Evolutionary conservation across 225 moss, liverwort and hornwort species (phyloP), one percentile per base, ranked within the genome.

Genomic region (Sphagnum contortum): DNA sequence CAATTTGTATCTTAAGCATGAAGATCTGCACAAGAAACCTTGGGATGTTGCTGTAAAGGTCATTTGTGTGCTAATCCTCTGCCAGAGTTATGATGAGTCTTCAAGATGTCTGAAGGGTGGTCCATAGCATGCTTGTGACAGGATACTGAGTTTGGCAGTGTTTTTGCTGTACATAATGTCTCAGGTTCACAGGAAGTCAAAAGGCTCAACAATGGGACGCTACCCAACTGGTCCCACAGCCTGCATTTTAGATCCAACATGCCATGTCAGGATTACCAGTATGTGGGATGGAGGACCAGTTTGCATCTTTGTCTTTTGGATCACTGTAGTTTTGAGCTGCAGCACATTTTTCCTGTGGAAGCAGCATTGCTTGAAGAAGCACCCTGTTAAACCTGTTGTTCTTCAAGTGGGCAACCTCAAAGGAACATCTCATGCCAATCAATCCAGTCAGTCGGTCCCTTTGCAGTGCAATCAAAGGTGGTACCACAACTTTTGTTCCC

Each of bases 141-240:
- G 29, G 29, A 29, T 29, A 29, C 29, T 29, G 29, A 29, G 29
- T 29, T 29, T 29, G 29, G 29, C 29, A 29, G 29, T 29, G 29
- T 29, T 29, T 0, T 29, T 29, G 29, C 29, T 29, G 29, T 29
- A 29, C 29, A 29, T 29, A 1, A 29, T 29, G 29, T 29, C 29
- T 29, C 29, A 29, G 29, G 29, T 29, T 29, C 29, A 29, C 29
- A 0, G 29, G 29, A 29, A 29, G 29, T 29, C 29, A 29, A 29
- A 29, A 29, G 29, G 29, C 29, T 45, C 2, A 9, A 67, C 69
- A 50, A 91, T 85, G 88, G 82, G 78, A 68, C 68, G 71, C 57
- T 87, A 91, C 75, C 91, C 88, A 9, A 70, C 65, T 0, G 84
- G 91, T 56, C 88, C 91, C 58, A 44, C 6, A 29, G n/a, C 86